Evolutionary conservation across 2,329 filamentous ascomycete genomes (phyloP), one percentile per base, ranked within the genome.

Genomic region (Berkeleyomyces rouxiae): DNA sequence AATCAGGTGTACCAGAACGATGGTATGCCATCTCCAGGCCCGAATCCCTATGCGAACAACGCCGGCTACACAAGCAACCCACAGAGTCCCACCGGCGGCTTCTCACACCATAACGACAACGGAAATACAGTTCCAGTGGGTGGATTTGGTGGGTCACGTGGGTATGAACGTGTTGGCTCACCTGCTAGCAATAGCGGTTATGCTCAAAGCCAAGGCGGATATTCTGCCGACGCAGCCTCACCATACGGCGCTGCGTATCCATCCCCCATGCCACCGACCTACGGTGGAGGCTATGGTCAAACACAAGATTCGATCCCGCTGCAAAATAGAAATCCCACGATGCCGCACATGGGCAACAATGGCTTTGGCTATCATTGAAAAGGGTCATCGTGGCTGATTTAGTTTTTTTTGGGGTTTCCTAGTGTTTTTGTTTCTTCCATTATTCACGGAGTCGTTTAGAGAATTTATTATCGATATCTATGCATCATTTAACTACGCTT

Each of bases 1-100:
- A 59, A 39, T 47, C 47, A 49, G 7, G 40, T 58, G 55, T 62
- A 65, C 46, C 64, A 65, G 43, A 58, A 64, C 11, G 49, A 58
- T 39, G 63, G 60, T 31, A 46, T 61, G n/a, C 16, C 47, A n/a
- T 61, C 58, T 42, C 62, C 58, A 7, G 49, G 49, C 6, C 43
- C 49, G 23, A 23, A 2, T 23, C 23, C 23, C 23, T 23, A 23
- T n/a, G 36, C 36, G 4, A 43, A 31, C 33, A 61, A 37, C n/a
- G 40, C 44, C 44, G 51, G 49, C 31, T n/a, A 51, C 44, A 49
- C 3, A 43, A 36, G 59, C n/a, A 43, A 42, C 46, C 37, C 51
- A 6, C 47, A 55, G 37, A 58, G 42, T 36, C 51, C 43, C 11
- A 53, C 36, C 13, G 16, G 53, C 13, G 53, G 7, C 9, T 23